phyloP scores from a whole-genome alignment of 108 stramenopile species.

The Skeletonema costatum region DNA sequence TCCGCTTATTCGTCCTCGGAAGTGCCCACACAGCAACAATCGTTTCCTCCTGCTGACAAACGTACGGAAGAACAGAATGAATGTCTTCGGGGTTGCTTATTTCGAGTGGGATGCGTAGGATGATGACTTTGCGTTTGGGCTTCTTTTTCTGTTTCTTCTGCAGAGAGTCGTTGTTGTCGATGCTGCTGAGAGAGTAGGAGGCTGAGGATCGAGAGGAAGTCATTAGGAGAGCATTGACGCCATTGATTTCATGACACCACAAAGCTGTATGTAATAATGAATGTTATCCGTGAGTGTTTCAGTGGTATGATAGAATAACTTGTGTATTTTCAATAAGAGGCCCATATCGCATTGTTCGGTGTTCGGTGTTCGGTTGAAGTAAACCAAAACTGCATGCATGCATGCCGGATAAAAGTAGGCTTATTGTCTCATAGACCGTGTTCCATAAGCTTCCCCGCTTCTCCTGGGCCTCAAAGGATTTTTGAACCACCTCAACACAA shows the following conservation, averaged over 20 bases:
- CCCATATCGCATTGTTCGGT: too few relatives aligned
- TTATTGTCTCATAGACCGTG: too few relatives aligned
- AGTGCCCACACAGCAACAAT: not conserved
- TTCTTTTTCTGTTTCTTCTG: not conserved
- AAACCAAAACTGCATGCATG: too few relatives aligned
- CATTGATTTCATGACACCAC: not conserved
- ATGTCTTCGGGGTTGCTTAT: not conserved
- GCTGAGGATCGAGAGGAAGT: not conserved
- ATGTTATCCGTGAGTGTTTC: too few relatives aligned
- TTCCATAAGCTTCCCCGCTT: too few relatives aligned
- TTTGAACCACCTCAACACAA: too few relatives aligned
- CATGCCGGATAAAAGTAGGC: too few relatives aligned
- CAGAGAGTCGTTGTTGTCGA: not conserved
- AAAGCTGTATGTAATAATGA: not conserved
- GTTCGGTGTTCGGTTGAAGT: too few relatives aligned
- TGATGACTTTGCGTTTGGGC: not conserved
- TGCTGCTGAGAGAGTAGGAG: not conserved
- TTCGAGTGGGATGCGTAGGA: not conserved
- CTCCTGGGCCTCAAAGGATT: too few relatives aligned
- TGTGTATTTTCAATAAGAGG: too few relatives aligned
- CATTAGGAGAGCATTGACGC: not conserved
- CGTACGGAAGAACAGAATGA: not conserved
- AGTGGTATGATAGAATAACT: too few relatives aligned
- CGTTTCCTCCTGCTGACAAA: not conserved
- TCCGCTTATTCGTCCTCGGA: not conserved